Base-by-base conservation (phyloP, 208 protist species). In the Crithidia expoeki region DNA sequence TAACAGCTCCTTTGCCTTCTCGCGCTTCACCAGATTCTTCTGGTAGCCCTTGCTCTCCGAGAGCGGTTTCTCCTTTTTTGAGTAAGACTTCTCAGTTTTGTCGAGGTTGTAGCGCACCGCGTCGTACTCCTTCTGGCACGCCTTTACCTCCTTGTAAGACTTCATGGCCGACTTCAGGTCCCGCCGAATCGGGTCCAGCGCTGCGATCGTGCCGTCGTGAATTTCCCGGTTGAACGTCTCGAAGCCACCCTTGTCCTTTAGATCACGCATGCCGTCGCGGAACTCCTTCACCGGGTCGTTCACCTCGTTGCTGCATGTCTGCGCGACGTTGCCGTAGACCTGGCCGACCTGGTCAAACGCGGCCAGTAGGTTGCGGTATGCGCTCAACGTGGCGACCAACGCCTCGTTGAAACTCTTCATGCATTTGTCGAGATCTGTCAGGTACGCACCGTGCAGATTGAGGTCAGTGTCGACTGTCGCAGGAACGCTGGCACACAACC, bases 11-110 rank as follows among this genome's bases (percentile, higher is more conserved):
- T 81, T 82, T 14, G 21, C 19, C 71, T 85, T 59, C n/a, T 92
- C 79, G 28, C 84, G 84, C 56, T 82, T 76, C 47, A 25, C 72
- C 14, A 73, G 27, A 12, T 70, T 53, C 70, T 91, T 92, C 27
- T 66, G 28, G 76, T 94, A 94, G 30, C 44, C 53, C 33, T 58
- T 79, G 47, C 72, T 86, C 61, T 76, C 74, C 42, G 34, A 30
- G n/a, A 95, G 61, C 19, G 80, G 56, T 72, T 89, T 90, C 38
- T 78, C 79, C 67, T 91, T 90, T 72, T 90, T 93, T 4, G 90
- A 77, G 72, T 88, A 90, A 17, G 74, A 74, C 58, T 73, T 79
- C 77, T 95, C 90, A 12, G 52, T 88, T 65, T 80, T 76, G 16
- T 80, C 71, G 12, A 90, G 59, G 36, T 88, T 58, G 65, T 60